Evolutionary conservation across 1,284 basidiomycete genomes (phyloP), one percentile per base, ranked within the genome.

Genomic region (Cerioporus squamosus): DNA sequence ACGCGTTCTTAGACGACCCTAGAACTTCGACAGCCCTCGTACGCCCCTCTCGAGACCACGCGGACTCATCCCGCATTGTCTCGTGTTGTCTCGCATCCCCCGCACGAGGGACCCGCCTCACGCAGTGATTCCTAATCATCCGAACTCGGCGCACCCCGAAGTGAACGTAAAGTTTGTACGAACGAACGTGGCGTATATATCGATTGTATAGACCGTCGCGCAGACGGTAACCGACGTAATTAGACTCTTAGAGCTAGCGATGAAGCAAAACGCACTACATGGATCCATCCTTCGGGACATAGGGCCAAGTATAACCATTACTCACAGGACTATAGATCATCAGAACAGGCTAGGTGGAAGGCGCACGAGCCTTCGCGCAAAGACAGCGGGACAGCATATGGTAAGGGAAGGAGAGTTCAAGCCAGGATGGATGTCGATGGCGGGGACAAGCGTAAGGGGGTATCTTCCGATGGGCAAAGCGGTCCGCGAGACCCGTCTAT

Each of bases 381-480:
- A 44, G 44, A 55, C 36, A 63, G 59, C 55, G 51, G 61, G 56
- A 56, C 53, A 60, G 62, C 59, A 63, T 60, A 60, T 40, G 51
- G 26, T 57, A 55, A 51, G 48, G n/a, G 60, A 57, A 57, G 38
- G 55, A 44, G 26, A 33, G 48, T 18, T 38, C 44, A 33, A n/a
- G 29, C 9, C 31, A 44, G 40, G 40, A 18, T 18, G 45, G 31
- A 39, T 44, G 14, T 24, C n/a, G n/a, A n/a, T n/a, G n/a, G n/a
- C n/a, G n/a, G n/a, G n/a, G 48, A 31, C 22, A 36, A 49, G 40
- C n/a, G 49, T 44, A 42, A 46, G 26, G 59, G n/a, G 62, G 62
- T 64, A 64, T 64, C 59, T 61, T 64, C 59, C 62, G 59, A 53
- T 49, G 48, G 24, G 43, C 47, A 55, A 56, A 56, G 43, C 51